phyloP scores from a whole-genome alignment of 2,329 filamentous ascomycete genomes.

The Cryphonectria nitschkei region DNA sequence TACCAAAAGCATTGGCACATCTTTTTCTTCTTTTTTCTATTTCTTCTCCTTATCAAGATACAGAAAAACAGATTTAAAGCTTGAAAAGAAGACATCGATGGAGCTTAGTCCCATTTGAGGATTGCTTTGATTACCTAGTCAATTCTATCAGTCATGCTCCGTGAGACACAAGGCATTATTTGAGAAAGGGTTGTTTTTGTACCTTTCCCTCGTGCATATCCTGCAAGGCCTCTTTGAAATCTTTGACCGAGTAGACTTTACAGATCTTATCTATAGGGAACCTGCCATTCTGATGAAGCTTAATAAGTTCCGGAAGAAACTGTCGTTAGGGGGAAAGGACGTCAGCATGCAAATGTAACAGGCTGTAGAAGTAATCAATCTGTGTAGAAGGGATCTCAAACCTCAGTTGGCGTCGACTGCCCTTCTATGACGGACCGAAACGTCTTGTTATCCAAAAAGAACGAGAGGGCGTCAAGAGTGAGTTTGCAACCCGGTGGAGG shows the following conservation, averaged over 20 bases:
- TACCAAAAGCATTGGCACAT: neutral
- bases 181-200: neutral
- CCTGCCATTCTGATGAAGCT: slow-evolving; percentile 38
- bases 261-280: slow-evolving; percentile 42
- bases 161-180: neutral
- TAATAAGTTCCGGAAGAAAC: slow-evolving; percentile 39
- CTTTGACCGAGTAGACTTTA: slow-evolving; percentile 36
- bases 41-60: neutral
- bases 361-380: no score
- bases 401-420: slow-evolving; percentile 35
- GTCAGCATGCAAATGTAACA: neutral
- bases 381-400: slow-evolving; percentile 5
- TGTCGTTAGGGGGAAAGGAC: slow-evolving; percentile 20
- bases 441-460: slow-evolving; percentile 37
- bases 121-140: slow-evolving; percentile 29
- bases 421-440: slow-evolving; percentile 41
- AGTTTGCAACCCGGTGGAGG: slow-evolving; percentile 35
- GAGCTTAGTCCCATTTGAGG: slow-evolving; percentile 28
- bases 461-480: slow-evolving; percentile 34
- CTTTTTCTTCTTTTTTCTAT: neutral
- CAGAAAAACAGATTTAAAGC: neutral
- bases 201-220: slow-evolving; percentile 36
- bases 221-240: slow-evolving; percentile 32
- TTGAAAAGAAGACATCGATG: neutral
- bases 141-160: neutral